These are phyloP conservation scores for Vishniacozyma victoriae DNA, from an alignment of 768 basidiomycete genomes.

Conservation along the genomic window DNA sequence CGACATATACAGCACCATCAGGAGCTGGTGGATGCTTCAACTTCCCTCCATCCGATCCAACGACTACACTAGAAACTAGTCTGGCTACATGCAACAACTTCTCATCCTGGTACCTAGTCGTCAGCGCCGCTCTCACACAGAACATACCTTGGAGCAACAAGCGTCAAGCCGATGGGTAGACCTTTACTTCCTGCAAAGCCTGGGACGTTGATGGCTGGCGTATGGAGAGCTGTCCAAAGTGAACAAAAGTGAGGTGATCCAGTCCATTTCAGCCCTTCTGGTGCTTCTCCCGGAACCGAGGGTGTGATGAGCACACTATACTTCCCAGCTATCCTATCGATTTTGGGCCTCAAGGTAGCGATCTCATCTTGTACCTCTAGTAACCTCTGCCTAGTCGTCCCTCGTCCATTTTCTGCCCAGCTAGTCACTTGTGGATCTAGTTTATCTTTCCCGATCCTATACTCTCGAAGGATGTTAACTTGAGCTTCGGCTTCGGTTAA, in stretches of 20 bases:
- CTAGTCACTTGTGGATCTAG: conserved; percentile 24
- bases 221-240: conserved; percentile 43
- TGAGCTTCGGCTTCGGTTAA: too few species aligned
- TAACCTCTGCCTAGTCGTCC: conserved; percentile 13
- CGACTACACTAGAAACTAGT: conserved; percentile 28
- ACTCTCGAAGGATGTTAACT: conserved; percentile 13
- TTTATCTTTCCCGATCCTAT: too few species aligned
- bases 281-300: too few species aligned
- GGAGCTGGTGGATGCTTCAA: too few species aligned
- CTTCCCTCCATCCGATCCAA: too few species aligned
- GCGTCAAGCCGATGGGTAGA: conserved; percentile 41
- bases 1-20: too few species aligned
- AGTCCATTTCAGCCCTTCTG: too few species aligned
- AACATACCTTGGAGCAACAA: conserved; percentile 33
- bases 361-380: conserved; percentile 35
- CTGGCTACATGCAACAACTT: conserved; percentile 24
- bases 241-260: too few species aligned
- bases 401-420: conserved; percentile 24
- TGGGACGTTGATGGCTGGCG: conserved; percentile 34
- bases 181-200: conserved; percentile 38
- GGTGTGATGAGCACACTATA: conserved; percentile 42
- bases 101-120: conserved; percentile 34
- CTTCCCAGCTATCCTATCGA: conserved; percentile 35
- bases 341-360: conserved; percentile 26
- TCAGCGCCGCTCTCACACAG: too few species aligned